Percentiles rank a stretch among this genome's conserved stretches.
These are phyloP conservation scores for Pelargonium cotyledonis DNA, from an alignment of 441 rosid species.

Conservation along the genomic window DNA sequence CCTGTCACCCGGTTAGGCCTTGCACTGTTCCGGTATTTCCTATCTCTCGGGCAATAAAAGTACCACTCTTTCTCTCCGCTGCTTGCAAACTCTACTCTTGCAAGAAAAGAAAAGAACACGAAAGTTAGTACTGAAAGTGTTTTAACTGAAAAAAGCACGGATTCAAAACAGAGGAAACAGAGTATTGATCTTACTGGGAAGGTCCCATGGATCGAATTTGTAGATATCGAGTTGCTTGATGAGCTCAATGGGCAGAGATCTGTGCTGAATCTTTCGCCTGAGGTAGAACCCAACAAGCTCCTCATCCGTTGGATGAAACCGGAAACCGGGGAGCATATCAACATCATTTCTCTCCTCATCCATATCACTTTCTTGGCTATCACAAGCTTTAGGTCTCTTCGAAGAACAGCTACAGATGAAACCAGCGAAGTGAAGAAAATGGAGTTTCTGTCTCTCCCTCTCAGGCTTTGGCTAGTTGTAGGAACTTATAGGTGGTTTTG, in stretches of 20 bases:
- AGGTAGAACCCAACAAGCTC: conserved; percentile 88
- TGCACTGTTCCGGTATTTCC: conserved; percentile 79
- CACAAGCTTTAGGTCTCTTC: too few relatives aligned
- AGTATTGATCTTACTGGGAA: conserved; percentile 59
- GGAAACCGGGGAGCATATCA: conserved; percentile 80
- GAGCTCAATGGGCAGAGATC: conserved; percentile 62
- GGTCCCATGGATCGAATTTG: conserved; percentile 47
- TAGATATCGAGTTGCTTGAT: conserved; percentile 80
- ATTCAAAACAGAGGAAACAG: too few relatives aligned
- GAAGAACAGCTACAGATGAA: too few relatives aligned
- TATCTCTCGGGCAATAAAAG: conserved; percentile 82
- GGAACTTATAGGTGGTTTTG: conserved; percentile 10
- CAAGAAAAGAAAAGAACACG: neutral
- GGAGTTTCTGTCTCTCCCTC: too few relatives aligned
- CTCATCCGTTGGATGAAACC: conserved; percentile 62
- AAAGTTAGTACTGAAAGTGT: too few relatives aligned
- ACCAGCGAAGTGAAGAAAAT: too few relatives aligned
- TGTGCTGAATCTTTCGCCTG: conserved; percentile 58
- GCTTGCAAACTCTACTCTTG: conserved; percentile 45
- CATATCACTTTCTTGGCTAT: too few relatives aligned
- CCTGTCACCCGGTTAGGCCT: conserved; percentile 89
- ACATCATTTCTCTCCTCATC: conserved; percentile 41
- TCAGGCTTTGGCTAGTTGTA: too few relatives aligned
- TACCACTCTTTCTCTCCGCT: conserved; percentile 91
- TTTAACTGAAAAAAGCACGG: too few relatives aligned